A percentile compares a stretch with the other conserved stretches of the same genome.
Conservation (phyloP, 192 early-diverging fungal genomes). For the Coemansia sp. region DNA sequence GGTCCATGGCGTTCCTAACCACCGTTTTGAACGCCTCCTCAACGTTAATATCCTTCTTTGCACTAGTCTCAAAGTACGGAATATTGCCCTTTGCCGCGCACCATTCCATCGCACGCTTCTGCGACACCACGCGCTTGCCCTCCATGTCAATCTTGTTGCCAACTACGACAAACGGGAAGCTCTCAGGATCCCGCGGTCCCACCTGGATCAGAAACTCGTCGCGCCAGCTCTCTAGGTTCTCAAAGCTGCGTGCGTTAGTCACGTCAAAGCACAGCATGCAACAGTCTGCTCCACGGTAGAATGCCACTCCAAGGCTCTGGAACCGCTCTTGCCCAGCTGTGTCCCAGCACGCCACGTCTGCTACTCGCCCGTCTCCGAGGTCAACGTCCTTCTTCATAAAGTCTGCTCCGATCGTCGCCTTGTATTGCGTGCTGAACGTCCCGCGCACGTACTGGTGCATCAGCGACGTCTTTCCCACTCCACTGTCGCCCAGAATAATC, state of each 20-base stretch:
- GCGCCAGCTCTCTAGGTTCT: conserved; percentile 95
- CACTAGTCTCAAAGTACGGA: conserved; percentile 98
- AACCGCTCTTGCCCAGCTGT: conserved; percentile 99
- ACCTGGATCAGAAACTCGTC: conserved; percentile 99
- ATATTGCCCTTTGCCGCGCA: conserved; percentile 95
- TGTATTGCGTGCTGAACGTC: conserved; percentile 96
- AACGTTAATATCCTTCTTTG: conserved; percentile 98
- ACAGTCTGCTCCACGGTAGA: conserved; percentile 99
- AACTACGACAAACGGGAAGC: conserved; percentile 99
- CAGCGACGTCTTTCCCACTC: conserved; percentile 96
- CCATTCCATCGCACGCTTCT: conserved; percentile 95
- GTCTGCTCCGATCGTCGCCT: conserved; percentile 99
- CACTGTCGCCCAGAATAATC: conserved; percentile 59
- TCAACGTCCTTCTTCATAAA: conserved; percentile 97
- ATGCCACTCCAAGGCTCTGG: conserved; percentile 97
- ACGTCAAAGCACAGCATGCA: conserved; percentile 98
- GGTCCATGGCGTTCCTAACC: conserved; percentile 91
- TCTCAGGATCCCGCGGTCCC: conserved; percentile 90
- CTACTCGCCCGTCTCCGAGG: conserved; percentile 84
- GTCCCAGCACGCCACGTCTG: conserved; percentile 99
- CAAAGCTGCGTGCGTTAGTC: conserved; percentile 91
- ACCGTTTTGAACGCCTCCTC: conserved; percentile 97
- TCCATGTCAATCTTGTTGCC: conserved; percentile 99
- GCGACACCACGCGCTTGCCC: conserved; percentile 85
- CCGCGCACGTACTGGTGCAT: conserved; percentile 99